Conservation (phyloP, 2,329 filamentous ascomycete genomes). For the Xylaria sp. region DNA sequence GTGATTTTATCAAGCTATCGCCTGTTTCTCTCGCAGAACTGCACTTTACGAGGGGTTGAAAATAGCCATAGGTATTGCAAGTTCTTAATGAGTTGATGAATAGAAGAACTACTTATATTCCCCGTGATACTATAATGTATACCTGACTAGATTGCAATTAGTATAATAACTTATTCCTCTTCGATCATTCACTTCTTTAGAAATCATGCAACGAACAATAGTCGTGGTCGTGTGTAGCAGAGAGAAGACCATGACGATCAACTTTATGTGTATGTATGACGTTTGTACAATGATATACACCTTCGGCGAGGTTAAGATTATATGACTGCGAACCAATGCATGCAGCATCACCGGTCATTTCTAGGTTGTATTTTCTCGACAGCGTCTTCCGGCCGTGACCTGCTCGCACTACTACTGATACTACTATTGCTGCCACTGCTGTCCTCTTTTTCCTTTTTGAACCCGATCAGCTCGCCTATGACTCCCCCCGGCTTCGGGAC, state of each 20-base stretch:
- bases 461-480: constrained; percentile 79
- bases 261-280: background rate
- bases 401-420: no score
- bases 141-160: background rate
- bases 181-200: background rate
- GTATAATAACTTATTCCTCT: background rate
- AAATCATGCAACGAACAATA: background rate
- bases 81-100: constrained; percentile 24
- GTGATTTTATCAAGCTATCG: constrained; percentile 20
- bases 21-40: constrained; percentile 4
- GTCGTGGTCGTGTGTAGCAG: background rate
- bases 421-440: background rate
- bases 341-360: constrained; percentile 27
- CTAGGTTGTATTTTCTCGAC: constrained; percentile 9
- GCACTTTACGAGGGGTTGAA: constrained; percentile 11
- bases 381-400: background rate
- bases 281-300: constrained; percentile 23
- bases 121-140: background rate
- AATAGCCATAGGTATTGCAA: background rate
- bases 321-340: constrained; percentile 1
- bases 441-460: constrained; percentile 57
- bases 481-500: constrained; percentile 92
- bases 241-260: background rate
- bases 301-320: background rate
- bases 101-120: background rate